Percentiles rank a stretch among this genome's conserved stretches.
Conservation (phyloP, 1,284 basidiomycete species). For the Papiliotrema flavescens region DNA sequence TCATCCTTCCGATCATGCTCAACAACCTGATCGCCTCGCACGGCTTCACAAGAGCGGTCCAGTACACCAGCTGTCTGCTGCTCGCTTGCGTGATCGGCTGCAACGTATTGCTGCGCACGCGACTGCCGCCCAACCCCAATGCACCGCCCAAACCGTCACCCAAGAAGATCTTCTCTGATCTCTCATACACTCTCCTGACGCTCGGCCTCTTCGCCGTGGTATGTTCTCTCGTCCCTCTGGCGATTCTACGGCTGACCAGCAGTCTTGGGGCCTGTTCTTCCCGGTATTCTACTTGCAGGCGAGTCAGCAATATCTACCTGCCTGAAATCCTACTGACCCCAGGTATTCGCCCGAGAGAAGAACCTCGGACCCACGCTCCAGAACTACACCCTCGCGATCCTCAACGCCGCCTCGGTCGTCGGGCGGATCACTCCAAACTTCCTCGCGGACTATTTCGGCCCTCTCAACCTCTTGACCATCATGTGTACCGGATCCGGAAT, state of each 20-base stretch:
- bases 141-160: constrained; percentile 14
- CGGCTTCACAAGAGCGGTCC: constrained; percentile 26
- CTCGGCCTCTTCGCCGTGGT: constrained; percentile 25
- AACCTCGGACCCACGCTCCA: constrained; percentile 28
- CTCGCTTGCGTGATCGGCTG: constrained; percentile 20
- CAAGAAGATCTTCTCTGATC: constrained; percentile 20
- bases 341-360: constrained; percentile 30
- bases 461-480: constrained; percentile 36
- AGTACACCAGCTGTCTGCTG: constrained; percentile 24
- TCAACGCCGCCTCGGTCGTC: constrained; percentile 35
- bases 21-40: constrained; percentile 24
- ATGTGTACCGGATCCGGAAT: constrained; percentile 15
- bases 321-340: background rate
- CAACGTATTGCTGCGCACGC: constrained; percentile 14
- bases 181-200: constrained; percentile 23
- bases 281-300: constrained; percentile 36
- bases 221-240: too few species aligned
- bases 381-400: constrained; percentile 29
- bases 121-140: constrained; percentile 10
- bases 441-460: constrained; percentile 21
- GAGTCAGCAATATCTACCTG: background rate
- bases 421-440: constrained; percentile 22
- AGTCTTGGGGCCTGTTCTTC: constrained; percentile 30
- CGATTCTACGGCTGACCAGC: too few species aligned
- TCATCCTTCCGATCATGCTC: constrained; percentile 33